These are phyloP conservation scores for Sarocladiaceae sp. DNA, from an alignment of 2,329 filamentous ascomycete genomes.

Conservation along the genomic window DNA sequence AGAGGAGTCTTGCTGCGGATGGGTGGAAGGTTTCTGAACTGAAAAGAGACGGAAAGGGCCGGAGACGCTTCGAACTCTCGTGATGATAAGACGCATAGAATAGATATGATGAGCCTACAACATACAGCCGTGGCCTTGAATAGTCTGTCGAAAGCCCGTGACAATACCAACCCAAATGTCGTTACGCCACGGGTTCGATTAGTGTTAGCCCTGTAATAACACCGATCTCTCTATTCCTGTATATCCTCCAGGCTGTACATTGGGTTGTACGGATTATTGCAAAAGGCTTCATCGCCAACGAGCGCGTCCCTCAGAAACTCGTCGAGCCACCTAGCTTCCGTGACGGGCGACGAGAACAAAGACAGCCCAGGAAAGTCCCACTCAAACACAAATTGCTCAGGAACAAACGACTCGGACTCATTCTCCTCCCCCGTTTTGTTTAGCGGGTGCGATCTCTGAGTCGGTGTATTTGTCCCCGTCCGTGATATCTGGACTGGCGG, in stretches of 20 bases:
- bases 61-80: slow-evolving; percentile 17
- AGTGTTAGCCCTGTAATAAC: too few relatives aligned
- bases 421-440: slow-evolving; percentile 10
- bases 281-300: slow-evolving; percentile 19
- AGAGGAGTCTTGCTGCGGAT: slow-evolving; percentile 15
- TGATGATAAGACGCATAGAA: slow-evolving; percentile 3
- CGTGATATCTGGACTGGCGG: neutral
- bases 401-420: slow-evolving; percentile 50
- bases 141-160: too few relatives aligned
- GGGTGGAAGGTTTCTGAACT: slow-evolving; percentile 12
- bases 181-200: too few relatives aligned
- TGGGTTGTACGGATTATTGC: slow-evolving; percentile 12
- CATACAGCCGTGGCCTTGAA: too few relatives aligned
- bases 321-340: slow-evolving; percentile 21
- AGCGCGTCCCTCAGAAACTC: slow-evolving; percentile 19
- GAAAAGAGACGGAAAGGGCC: slow-evolving; percentile 17
- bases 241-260: neutral
- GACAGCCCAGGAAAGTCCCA: slow-evolving; percentile 53
- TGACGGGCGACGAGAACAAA: slow-evolving; percentile 29
- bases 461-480: slow-evolving; percentile 4
- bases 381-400: slow-evolving; percentile 52
- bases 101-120: neutral
- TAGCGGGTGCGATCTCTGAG: neutral
- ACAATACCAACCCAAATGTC: too few relatives aligned
- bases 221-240: neutral